Conservation (phyloP, 768 basidiomycete genomes). For the Phaeotremella fagi region DNA sequence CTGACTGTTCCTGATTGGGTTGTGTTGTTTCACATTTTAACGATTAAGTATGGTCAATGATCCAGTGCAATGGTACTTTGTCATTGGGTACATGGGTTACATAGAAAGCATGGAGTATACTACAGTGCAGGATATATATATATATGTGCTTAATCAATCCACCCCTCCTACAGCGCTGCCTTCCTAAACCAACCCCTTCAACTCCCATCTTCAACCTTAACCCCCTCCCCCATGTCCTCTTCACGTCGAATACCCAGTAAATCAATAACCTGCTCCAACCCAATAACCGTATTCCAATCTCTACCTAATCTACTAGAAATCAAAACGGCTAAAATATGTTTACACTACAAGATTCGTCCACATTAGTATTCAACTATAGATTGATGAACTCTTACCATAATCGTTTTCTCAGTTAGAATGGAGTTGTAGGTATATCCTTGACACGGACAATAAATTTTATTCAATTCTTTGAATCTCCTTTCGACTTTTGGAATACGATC, state of each 20-base stretch:
- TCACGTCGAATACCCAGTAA: conserved; percentile 14
- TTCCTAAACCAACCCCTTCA: background rate
- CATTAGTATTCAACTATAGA: background rate
- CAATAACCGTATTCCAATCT: conserved; percentile 21
- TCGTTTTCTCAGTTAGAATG: conserved; percentile 25
- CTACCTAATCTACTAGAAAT: conserved; percentile 26
- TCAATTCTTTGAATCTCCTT: background rate
- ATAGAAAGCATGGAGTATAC: too few species aligned
- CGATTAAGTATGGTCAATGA: too few species aligned
- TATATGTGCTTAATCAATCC: too few species aligned
- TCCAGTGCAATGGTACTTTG: too few species aligned
- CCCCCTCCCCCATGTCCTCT: too few species aligned
- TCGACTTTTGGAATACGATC: background rate
- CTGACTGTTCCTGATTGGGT: too few species aligned
- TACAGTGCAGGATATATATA: too few species aligned
- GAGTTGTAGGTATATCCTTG: conserved; percentile 36
- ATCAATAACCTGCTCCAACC: conserved; percentile 15
- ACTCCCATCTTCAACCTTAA: background rate
- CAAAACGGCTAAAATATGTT: conserved; percentile 33
- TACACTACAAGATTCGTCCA: conserved; percentile 36
- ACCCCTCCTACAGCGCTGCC: too few species aligned
- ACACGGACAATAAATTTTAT: conserved; percentile 38
- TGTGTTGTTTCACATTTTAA: too few species aligned
- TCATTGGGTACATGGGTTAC: too few species aligned
- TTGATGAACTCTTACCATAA: conserved; percentile 16